Percentiles rank a stretch among this genome's conserved stretches.
Conservation (phyloP, 768 basidiomycete species). For the Calocybe cyanea region DNA sequence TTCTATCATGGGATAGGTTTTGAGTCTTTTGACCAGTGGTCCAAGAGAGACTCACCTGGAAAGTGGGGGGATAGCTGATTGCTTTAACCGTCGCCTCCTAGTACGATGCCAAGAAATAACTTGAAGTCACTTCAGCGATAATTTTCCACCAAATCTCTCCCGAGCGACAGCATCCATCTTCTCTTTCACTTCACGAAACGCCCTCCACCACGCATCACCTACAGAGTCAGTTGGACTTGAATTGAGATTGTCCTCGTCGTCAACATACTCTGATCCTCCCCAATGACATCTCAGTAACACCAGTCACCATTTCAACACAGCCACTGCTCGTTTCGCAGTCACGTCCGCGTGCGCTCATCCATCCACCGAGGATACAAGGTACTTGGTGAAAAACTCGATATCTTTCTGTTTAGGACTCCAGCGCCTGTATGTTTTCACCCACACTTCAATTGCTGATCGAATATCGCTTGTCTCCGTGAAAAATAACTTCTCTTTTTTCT, state of each 20-base stretch:
- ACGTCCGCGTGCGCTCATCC: conserved; percentile 48
- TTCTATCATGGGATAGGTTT: no score
- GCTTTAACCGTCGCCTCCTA: no score
- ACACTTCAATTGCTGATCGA: conserved; percentile 64
- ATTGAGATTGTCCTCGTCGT: conserved; percentile 28
- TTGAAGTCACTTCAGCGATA: conserved; percentile 64
- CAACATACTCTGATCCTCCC: conserved; percentile 49
- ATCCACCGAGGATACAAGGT: conserved; percentile 65
- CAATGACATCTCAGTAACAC: conserved; percentile 64
- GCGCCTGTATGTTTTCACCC: conserved; percentile 64
- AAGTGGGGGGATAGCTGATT: no score
- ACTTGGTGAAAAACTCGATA: conserved; percentile 70
- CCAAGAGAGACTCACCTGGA: no score
- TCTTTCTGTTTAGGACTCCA: conserved; percentile 71
- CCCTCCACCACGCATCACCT: conserved; percentile 78
- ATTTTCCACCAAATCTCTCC: conserved; percentile 67
- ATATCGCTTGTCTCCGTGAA: conserved; percentile 71
- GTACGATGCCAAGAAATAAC: no score
- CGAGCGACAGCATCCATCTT: conserved; percentile 63
- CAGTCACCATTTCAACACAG: conserved; percentile 81
- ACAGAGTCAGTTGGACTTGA: conserved; percentile 36
- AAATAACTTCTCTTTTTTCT: conserved; percentile 50
- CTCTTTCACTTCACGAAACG: conserved; percentile 66
- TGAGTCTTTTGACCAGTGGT: no score
- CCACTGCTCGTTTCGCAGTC: conserved; percentile 64